Percentiles rank a stretch among this genome's conserved stretches.
Evolutionary conservation across 2,329 filamentous ascomycete species (phyloP).

Genomic region (Talaromyces sp.): DNA sequence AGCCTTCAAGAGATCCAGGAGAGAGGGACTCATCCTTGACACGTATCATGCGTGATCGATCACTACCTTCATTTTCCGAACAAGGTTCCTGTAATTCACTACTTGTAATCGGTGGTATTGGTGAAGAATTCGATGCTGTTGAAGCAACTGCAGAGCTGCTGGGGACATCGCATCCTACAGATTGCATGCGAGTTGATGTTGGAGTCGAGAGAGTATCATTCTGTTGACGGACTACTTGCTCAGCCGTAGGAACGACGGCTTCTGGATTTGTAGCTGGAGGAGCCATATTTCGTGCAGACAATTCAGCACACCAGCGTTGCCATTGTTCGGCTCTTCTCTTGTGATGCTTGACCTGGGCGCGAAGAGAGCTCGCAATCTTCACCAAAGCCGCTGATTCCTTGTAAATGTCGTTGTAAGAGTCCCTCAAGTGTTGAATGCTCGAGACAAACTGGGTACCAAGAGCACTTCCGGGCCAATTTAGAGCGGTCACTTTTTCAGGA

Average conservation of each 20-base stretch:
- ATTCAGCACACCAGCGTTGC: conserved; percentile 22
- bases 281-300: not conserved
- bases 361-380: conserved; percentile 29
- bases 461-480: not conserved
- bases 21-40: conserved; percentile 38
- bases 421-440: not conserved
- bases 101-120: not conserved
- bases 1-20: conserved; percentile 29
- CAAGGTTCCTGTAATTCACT: not conserved
- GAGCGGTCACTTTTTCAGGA: conserved; percentile 24
- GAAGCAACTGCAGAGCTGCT: not conserved
- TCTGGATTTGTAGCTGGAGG: not conserved
- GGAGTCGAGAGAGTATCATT: not conserved
- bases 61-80: conserved; percentile 11
- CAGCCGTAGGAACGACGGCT: not conserved
- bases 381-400: conserved; percentile 28
- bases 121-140: conserved; percentile 9
- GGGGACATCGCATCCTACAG: not conserved
- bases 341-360: conserved; percentile 30
- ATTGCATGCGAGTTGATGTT: not conserved
- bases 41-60: conserved; percentile 22
- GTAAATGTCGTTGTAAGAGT: conserved; percentile 34
- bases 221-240: not conserved
- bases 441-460: not conserved
- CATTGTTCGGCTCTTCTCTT: conserved; percentile 33